These are phyloP conservation scores for Clonostachys byssicola DNA, from an alignment of 2,329 filamentous ascomycete genomes.

Conservation along the genomic window DNA sequence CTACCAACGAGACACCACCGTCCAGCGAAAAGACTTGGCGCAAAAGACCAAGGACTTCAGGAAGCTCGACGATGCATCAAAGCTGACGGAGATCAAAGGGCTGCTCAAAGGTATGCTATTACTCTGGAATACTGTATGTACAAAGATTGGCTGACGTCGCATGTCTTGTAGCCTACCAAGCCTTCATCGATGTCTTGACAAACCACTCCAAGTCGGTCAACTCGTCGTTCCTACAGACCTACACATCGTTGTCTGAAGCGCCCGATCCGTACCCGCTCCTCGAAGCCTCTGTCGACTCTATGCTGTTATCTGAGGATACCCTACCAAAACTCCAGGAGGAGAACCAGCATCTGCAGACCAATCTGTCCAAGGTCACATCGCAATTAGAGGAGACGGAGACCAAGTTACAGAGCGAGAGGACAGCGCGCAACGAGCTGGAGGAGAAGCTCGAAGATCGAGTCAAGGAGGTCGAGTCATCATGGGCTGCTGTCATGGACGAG, in stretches of 20 bases:
- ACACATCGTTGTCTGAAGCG: slow-evolving; percentile 89
- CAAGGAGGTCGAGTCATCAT: slow-evolving; percentile 86
- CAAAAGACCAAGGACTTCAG: slow-evolving; percentile 98
- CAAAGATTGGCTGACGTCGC: neutral
- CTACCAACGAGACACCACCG: slow-evolving; percentile 90
- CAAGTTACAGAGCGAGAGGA: slow-evolving; percentile 73
- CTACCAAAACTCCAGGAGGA: slow-evolving; percentile 86
- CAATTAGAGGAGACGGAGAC: slow-evolving; percentile 82
- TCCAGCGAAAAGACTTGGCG: slow-evolving; percentile 95
- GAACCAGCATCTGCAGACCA: slow-evolving; percentile 81
- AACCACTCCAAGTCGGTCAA: slow-evolving; percentile 95
- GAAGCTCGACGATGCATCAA: slow-evolving; percentile 85
- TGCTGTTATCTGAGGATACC: slow-evolving; percentile 88
- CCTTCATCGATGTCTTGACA: slow-evolving; percentile 92
- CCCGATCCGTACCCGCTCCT: slow-evolving; percentile 95
- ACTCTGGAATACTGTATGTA: slow-evolving; percentile 3
- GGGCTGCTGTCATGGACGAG: slow-evolving; percentile 85
- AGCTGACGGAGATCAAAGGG: slow-evolving; percentile 83
- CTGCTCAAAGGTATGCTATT: slow-evolving; percentile 69
- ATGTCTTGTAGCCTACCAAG: slow-evolving; percentile 72
- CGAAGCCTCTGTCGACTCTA: slow-evolving; percentile 91
- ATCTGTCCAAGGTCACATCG: slow-evolving; percentile 67
- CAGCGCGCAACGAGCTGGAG: slow-evolving; percentile 70
- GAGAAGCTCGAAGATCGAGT: slow-evolving; percentile 73
- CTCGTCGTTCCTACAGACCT: slow-evolving; percentile 87